Conservation (phyloP, 257 asterid genomes). For the Fraxinus quadrangulata region DNA sequence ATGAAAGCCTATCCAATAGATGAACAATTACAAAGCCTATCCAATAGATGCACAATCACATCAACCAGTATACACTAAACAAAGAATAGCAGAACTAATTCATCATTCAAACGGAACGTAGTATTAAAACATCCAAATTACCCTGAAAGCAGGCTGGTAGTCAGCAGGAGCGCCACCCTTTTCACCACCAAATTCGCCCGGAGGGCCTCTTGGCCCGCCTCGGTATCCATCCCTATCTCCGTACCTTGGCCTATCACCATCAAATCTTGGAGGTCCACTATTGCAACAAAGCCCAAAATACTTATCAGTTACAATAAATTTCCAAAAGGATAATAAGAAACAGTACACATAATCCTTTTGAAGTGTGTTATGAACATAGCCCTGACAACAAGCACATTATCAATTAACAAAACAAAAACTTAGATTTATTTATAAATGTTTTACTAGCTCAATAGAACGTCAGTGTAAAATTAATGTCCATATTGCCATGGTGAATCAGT, state of each 20-base stretch:
- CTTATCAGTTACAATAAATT: background rate
- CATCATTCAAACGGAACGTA: background rate
- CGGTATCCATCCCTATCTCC: conserved; percentile 87
- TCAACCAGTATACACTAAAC: too few species aligned
- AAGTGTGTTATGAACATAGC: too few species aligned
- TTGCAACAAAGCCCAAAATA: background rate
- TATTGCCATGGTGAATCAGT: too few species aligned
- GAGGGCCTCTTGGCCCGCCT: too few species aligned
- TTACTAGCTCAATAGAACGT: too few species aligned
- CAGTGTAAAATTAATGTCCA: too few species aligned
- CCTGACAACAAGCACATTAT: too few species aligned
- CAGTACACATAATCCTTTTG: background rate
- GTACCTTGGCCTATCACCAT: conserved; percentile 83
- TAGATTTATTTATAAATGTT: too few species aligned
- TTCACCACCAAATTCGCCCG: too few species aligned
- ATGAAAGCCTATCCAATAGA: too few species aligned
- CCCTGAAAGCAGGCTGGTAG: conserved; percentile 87
- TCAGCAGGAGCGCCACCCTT: conserved; percentile 84
- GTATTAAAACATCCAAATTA: conserved; percentile 25
- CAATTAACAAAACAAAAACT: background rate
- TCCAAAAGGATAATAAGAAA: background rate
- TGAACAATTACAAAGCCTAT: too few species aligned
- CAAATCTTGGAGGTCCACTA: conserved; percentile 90
- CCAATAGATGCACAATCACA: too few species aligned
- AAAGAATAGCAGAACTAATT: background rate